Base-by-base conservation (phyloP, 1,139 yeast genomes). In the Lizanozyma gosingica region DNA sequence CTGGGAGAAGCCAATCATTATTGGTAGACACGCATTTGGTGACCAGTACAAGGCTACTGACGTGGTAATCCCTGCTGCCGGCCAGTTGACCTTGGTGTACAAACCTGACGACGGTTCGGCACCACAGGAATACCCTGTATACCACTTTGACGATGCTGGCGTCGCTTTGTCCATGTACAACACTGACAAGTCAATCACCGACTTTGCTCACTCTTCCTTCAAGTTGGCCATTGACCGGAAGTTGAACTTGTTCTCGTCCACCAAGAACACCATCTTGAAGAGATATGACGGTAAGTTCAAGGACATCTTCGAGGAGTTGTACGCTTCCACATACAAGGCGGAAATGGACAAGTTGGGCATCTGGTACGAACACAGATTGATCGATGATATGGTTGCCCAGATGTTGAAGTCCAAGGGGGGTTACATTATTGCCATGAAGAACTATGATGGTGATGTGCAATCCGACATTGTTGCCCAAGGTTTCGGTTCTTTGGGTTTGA, bases 321-420 rank as follows among this genome's bases (percentile, higher is more conserved):
- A 82, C 63, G 95, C 80, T 45, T 51, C 66, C 39, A 73, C 76
- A 51, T 90, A 84, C 71, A 77, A 81, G 66, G 49, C 65, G 17
- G 67, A 78, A 51, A 87, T 90, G 60, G 95, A 87, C 57, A 70
- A 70, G 40, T 70, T 71, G 39, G 92, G 87, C 18, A 83, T 90
- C 62, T 88, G 94, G 90, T 90, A 85, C 63, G 97, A 90, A 69
- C 97, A 90, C 73, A 79, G 97, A 57, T 73, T 90, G 58, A 90
- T 90, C 52, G 97, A 90, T 65, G 97, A 90, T 62, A 90, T 90
- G 97, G 97, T 90, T 45, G 97, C 97, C 17, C 97, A 90, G 70
- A 90, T 90, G 96, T 70, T 90, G 63, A 90, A 90, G 71, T 86
- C 96, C 40, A 78, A 79, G 61, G 97, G 97, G 54, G 97, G 97